Conservation (phyloP, 2,329 filamentous ascomycete genomes). For the Pyrenophora seminiperda region DNA sequence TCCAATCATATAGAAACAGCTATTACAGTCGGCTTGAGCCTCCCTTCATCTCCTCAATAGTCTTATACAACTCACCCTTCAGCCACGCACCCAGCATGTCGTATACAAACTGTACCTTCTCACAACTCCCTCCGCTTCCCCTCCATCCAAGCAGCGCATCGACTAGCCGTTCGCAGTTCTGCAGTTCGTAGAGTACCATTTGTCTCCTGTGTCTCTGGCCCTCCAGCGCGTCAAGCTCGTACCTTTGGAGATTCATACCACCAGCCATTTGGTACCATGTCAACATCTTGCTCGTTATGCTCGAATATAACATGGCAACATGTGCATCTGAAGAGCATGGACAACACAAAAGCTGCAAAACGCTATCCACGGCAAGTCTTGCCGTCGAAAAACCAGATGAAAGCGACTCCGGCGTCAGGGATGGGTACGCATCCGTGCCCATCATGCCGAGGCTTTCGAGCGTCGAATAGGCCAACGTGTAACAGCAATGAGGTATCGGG, state of each 20-base stretch:
- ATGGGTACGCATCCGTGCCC: conserved; percentile 17
- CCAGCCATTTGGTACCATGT: conserved; percentile 42
- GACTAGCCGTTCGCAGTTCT: conserved; percentile 36
- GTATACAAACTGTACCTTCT: conserved; percentile 39
- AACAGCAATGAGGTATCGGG: conserved; percentile 38
- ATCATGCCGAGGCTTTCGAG: conserved; percentile 38
- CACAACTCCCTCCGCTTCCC: conserved; percentile 19
- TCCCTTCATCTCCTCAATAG: conserved; percentile 30
- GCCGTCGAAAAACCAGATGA: conserved; percentile 23
- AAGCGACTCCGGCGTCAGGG: conserved; percentile 29
- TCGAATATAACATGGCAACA: conserved; percentile 44
- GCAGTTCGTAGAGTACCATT: conserved; percentile 37
- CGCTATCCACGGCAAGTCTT: conserved; percentile 27
- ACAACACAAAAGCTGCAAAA: conserved; percentile 38
- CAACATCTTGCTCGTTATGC: conserved; percentile 41
- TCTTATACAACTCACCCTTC: conserved; percentile 40
- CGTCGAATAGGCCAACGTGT: conserved; percentile 36
- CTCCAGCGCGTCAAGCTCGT: conserved; percentile 36
- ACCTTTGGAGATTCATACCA: conserved; percentile 30
- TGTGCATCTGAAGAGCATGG: conserved; percentile 42
- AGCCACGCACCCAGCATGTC: conserved; percentile 41
- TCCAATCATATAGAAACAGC: too few relatives aligned
- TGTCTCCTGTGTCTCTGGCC: conserved; percentile 33
- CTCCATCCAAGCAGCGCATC: conserved; percentile 38
- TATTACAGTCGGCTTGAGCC: too few relatives aligned